Evolutionary conservation across 2,329 filamentous ascomycete species (phyloP).

Genomic region (Myriosclerotinia scirpicola): DNA sequence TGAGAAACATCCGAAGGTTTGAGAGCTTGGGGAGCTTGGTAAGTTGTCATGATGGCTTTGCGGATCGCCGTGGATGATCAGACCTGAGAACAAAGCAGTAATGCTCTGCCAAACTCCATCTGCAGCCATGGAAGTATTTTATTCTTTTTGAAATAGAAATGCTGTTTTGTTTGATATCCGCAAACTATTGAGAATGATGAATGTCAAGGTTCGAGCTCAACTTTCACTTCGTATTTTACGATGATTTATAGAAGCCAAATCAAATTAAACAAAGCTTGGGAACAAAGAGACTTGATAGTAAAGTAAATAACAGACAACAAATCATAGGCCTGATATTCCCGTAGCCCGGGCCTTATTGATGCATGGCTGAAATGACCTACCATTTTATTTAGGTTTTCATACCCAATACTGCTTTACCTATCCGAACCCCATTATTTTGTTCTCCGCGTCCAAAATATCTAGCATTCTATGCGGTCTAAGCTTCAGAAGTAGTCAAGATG

Average conservation of each 20-base stretch:
- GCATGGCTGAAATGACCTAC: no score
- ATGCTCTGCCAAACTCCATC: neutral
- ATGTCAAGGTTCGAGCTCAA: neutral
- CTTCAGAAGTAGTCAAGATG: neutral
- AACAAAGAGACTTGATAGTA: neutral
- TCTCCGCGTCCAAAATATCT: neutral
- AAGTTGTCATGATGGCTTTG: no score
- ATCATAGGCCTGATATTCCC: neutral
- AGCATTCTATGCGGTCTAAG: neutral
- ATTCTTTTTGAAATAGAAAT: neutral
- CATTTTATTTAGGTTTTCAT: no score
- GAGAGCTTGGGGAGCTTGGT: neutral
- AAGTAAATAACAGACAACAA: neutral
- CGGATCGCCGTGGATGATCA: neutral
- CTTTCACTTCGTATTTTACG: neutral
- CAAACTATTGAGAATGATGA: neutral
- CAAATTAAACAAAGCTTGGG: neutral
- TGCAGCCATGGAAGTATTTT: neutral
- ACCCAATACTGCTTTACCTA: no score
- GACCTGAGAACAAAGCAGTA: neutral
- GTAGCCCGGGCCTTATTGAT: no score
- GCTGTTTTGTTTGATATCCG: neutral
- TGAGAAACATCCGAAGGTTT: neutral
- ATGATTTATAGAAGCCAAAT: neutral
- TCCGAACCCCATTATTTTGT: no score